phyloP scores from a whole-genome alignment of 164 flowering plant genomes.

The Buxus sempervirens region DNA sequence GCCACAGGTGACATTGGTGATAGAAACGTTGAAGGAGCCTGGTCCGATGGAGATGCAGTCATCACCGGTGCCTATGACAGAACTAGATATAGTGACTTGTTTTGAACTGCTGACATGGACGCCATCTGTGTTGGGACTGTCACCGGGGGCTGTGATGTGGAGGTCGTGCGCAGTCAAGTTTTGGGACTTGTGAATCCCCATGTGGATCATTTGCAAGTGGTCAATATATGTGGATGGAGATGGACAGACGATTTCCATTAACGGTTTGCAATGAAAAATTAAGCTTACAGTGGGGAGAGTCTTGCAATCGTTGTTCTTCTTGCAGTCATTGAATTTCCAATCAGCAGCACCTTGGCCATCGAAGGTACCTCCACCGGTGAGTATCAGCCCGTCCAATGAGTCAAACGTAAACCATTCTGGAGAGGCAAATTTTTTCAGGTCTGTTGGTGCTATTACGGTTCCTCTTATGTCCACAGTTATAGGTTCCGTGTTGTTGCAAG shows the following conservation, averaged over 20 bases:
- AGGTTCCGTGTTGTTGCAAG: slow-evolving; percentile 35
- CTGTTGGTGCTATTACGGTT: slow-evolving; percentile 30
- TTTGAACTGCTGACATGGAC: slow-evolving; percentile 39
- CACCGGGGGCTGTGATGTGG: slow-evolving; percentile 34
- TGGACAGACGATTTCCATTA: no score
- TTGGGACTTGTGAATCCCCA: slow-evolving; percentile 12
- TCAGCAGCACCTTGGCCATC: slow-evolving; percentile 41
- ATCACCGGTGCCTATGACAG: slow-evolving; percentile 43
- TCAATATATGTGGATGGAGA: no score
- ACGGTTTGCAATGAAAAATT: no score
- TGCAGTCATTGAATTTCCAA: slow-evolving; percentile 39
- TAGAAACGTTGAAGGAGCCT: slow-evolving; percentile 27
- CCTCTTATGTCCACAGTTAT: slow-evolving; percentile 35
- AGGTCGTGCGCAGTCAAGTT: slow-evolving; percentile 21
- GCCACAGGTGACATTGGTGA: slow-evolving; percentile 35
- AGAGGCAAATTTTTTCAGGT: slow-evolving; percentile 22
- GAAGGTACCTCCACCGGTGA: slow-evolving; percentile 44
- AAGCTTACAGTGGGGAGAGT: slow-evolving; percentile 42
- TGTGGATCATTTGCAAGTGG: no score
- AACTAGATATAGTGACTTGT: slow-evolving; percentile 20
- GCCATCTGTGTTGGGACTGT: slow-evolving; percentile 56
- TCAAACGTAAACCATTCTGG: slow-evolving; percentile 39
- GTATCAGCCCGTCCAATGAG: slow-evolving; percentile 25
- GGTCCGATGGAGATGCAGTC: slow-evolving; percentile 44
- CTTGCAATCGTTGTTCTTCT: slow-evolving; percentile 14